Conservation (phyloP, 805 yeast genomes). For the Candida adriatica region DNA sequence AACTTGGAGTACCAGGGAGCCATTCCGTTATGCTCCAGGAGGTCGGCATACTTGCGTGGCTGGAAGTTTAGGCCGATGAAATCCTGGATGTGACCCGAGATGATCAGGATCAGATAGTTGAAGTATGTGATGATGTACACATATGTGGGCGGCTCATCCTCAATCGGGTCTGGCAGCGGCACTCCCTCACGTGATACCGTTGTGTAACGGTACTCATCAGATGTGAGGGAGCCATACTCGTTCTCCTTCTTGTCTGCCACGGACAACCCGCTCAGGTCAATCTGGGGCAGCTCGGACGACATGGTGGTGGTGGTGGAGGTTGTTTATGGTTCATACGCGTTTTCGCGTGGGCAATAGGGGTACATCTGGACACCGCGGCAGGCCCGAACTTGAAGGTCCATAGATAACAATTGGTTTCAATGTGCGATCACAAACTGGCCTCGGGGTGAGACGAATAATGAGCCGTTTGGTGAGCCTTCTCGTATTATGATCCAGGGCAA, state of each 20-base stretch:
- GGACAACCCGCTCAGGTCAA: conserved; percentile 28
- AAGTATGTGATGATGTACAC: conserved; percentile 78
- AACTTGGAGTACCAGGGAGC: conserved; percentile 96
- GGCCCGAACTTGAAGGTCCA: too few species aligned
- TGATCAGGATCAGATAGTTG: conserved; percentile 74
- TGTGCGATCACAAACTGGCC: too few species aligned
- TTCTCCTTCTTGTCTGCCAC: conserved; percentile 39
- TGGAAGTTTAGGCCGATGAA: conserved; percentile 73
- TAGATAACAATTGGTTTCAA: too few species aligned
- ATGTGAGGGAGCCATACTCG: conserved; percentile 70
- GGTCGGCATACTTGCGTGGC: conserved; percentile 56
- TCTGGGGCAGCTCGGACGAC: conserved; percentile 27
- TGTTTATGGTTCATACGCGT: neutral
- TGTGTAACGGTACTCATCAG: conserved; percentile 55
- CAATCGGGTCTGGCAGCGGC: conserved; percentile 53
- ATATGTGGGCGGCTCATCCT: conserved; percentile 82
- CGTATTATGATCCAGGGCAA: too few species aligned
- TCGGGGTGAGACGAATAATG: too few species aligned
- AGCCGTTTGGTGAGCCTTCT: too few species aligned
- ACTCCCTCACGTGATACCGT: conserved; percentile 49
- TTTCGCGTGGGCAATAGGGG: neutral
- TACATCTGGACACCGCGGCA: neutral
- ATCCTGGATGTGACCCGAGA: conserved; percentile 87
- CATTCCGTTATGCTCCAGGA: conserved; percentile 76
- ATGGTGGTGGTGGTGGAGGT: conserved; percentile 4